Evolutionary conservation across 768 basidiomycete species (phyloP).

Genomic region (Suillus bovinus): DNA sequence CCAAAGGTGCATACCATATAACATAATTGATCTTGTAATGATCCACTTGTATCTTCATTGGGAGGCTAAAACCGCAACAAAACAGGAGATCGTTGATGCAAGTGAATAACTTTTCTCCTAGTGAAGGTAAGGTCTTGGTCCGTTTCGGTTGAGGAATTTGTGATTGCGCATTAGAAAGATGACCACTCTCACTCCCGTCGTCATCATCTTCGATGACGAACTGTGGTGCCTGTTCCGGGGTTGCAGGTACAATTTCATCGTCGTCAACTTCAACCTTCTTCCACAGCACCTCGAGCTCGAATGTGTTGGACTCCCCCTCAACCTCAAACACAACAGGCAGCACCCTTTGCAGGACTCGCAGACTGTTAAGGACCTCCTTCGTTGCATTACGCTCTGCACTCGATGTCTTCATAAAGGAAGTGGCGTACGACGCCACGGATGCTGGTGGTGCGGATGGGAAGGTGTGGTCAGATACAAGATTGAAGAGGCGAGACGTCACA

Average conservation of each 20-base stretch:
- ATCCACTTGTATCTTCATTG: slow-evolving; percentile 72
- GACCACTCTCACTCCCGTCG: slow-evolving; percentile 44
- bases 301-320: slow-evolving; percentile 66
- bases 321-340: slow-evolving; percentile 88
- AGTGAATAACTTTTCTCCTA: slow-evolving; percentile 79
- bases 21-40: slow-evolving; percentile 84
- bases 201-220: slow-evolving; percentile 93
- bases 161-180: slow-evolving; percentile 27
- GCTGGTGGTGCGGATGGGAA: slow-evolving; percentile 60
- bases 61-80: slow-evolving; percentile 92
- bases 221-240: slow-evolving; percentile 45
- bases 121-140: slow-evolving; percentile 62
- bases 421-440: slow-evolving; percentile 65
- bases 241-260: slow-evolving; percentile 30
- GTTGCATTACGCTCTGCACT: slow-evolving; percentile 64
- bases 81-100: slow-evolving; percentile 86
- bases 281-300: slow-evolving; percentile 87
- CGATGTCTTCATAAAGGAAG: slow-evolving; percentile 66
- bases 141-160: slow-evolving; percentile 28
- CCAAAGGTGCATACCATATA: slow-evolving; percentile 66
- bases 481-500: slow-evolving; percentile 68
- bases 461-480: slow-evolving; percentile 75
- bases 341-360: slow-evolving; percentile 87
- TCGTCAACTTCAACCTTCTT: slow-evolving; percentile 56
- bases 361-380: slow-evolving; percentile 87